These are phyloP conservation scores for Phytophthora fragariaefolia DNA, from an alignment of 352 stramenopile species.

Conservation along the genomic window DNA sequence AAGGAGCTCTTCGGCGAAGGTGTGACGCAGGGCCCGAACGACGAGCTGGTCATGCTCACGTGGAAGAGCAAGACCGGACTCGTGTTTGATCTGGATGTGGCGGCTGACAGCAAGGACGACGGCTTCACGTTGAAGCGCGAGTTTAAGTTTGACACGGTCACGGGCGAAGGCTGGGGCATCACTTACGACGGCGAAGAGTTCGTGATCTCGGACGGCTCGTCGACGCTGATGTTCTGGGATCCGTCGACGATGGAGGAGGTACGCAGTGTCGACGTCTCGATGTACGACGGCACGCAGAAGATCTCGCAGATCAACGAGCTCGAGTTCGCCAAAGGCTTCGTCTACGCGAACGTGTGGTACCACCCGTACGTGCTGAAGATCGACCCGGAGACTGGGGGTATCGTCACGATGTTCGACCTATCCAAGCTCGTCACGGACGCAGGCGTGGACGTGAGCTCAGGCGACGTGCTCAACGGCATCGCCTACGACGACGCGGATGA, in stretches of 20 bases:
- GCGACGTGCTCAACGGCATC: conserved; percentile 94
- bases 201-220: conserved; percentile 91
- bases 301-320: conserved; percentile 94
- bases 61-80: conserved; percentile 91
- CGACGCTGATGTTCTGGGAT: conserved; percentile 93
- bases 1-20: conserved; percentile 92
- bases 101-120: conserved; percentile 27
- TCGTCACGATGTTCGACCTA: conserved; percentile 92
- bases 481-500: conserved; percentile 90
- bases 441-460: conserved; percentile 56
- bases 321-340: conserved; percentile 91
- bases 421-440: conserved; percentile 59
- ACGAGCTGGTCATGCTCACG: conserved; percentile 91
- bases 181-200: conserved; percentile 74
- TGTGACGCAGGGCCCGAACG: conserved; percentile 74
- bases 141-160: conserved; percentile 82
- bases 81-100: conserved; percentile 75
- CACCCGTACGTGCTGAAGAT: conserved; percentile 93
- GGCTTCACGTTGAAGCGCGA: conserved; percentile 50
- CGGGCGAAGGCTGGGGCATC: conserved; percentile 94
- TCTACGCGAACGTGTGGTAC: conserved; percentile 97
- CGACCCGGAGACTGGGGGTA: conserved; percentile 81
- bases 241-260: conserved; percentile 73
- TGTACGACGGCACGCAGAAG: conserved; percentile 39
- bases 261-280: conserved; percentile 73